phyloP scores from a whole-genome alignment of 2,329 filamentous ascomycete species.

The Colletotrichum cordylinicola region DNA sequence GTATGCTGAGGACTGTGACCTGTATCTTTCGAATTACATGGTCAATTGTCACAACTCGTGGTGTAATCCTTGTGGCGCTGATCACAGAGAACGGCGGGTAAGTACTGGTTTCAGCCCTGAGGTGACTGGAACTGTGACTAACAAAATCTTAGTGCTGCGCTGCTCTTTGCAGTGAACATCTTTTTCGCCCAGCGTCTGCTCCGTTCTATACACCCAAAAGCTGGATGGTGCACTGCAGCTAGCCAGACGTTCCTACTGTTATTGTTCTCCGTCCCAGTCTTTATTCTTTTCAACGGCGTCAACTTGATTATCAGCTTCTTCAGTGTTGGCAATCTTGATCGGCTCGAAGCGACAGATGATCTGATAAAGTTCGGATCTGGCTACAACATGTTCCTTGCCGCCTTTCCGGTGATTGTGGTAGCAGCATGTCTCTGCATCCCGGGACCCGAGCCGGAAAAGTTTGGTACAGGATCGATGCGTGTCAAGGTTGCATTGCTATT shows the following conservation, averaged over 20 bases:
- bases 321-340: constrained; percentile 22
- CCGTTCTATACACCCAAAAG: constrained; percentile 38
- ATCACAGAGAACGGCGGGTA: constrained; percentile 42
- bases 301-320: constrained; percentile 31
- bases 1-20: constrained; percentile 37
- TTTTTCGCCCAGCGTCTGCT: constrained; percentile 44
- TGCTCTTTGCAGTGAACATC: constrained; percentile 42
- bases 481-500: constrained; percentile 34
- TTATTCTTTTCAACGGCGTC: constrained; percentile 37
- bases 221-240: constrained; percentile 39
- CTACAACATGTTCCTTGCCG: constrained; percentile 27
- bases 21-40: constrained; percentile 41
- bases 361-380: constrained; percentile 25
- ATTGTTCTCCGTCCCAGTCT: constrained; percentile 30
- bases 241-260: constrained; percentile 27
- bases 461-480: constrained; percentile 34
- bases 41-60: constrained; percentile 29
- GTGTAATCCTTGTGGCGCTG: constrained; percentile 37
- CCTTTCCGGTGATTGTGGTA: constrained; percentile 27
- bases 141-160: constrained; percentile 29
- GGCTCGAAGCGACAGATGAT: constrained; percentile 8
- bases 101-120: neutral
- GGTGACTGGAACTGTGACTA: neutral
- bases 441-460: constrained; percentile 32
- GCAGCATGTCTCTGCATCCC: constrained; percentile 29